Evolutionary conservation across 2,329 filamentous ascomycete species (phyloP).

Genomic region (Phaeosphaeria sp.): DNA sequence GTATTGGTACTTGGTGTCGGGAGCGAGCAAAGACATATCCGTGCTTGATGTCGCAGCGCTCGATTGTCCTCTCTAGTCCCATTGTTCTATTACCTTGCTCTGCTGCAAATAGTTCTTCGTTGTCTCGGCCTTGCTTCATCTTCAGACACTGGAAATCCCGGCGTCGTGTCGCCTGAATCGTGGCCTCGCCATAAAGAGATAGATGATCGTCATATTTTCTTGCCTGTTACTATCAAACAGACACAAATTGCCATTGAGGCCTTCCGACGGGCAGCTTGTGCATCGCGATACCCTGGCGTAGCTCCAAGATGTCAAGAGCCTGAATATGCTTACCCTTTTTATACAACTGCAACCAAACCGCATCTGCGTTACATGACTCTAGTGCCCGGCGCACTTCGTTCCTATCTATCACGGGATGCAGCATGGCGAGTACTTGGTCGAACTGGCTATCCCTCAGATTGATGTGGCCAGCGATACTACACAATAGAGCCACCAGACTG

Average conservation of each 20-base stretch:
- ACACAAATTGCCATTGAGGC: conserved; percentile 16
- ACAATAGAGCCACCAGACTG: conserved; percentile 65
- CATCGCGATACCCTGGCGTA: background rate
- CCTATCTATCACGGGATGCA: conserved; percentile 53
- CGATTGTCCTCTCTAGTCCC: no score
- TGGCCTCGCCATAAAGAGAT: no score
- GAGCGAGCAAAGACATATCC: no score
- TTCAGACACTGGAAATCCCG: no score
- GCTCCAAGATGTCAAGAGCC: no score
- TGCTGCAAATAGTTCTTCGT: no score
- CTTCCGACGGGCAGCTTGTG: conserved; percentile 10
- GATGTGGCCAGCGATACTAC: conserved; percentile 67
- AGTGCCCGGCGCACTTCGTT: conserved; percentile 63
- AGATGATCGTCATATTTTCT: no score
- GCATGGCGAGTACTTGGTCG: conserved; percentile 71
- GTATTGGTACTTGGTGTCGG: no score
- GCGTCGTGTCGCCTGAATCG: no score
- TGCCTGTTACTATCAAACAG: background rate
- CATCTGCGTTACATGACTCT: conserved; percentile 72
- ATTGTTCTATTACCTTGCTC: no score
- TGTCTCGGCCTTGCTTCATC: no score
- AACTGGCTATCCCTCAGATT: conserved; percentile 71
- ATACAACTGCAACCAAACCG: conserved; percentile 69
- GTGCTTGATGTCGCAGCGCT: no score
- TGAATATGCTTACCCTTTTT: conserved; percentile 16